Base-by-base conservation (phyloP, 2,329 filamentous ascomycete species). In the Pestalotiopsis sp. region DNA sequence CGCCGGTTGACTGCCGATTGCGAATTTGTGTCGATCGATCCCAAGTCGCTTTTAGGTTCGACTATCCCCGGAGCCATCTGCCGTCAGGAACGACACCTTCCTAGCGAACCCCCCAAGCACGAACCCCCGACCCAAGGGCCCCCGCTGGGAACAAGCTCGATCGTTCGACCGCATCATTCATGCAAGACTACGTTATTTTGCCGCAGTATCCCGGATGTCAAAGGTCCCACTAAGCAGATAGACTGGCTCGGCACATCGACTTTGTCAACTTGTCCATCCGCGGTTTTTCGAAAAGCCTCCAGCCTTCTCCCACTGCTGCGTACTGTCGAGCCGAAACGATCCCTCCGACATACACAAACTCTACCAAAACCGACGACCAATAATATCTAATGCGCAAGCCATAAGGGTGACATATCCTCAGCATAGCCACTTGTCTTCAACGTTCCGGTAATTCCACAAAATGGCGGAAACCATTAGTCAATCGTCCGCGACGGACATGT, bases 381-480 rank as follows among this genome's bases (percentile, higher is more conserved):
- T 65, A 65, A 62, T 62, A 62, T 39, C 59, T 62, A 62, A 62
- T 62, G 59, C 36, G 59, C 59, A 62, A 62, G 36, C 6, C 25
- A 27, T 20, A 7, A 9, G 31, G 25, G 14, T 4, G 27, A 20
- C 31, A 36, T 27, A 36, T 23, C 5, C 27, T 12, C 59, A 17
- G 36, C n/a, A 36, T 20, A 62, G 17, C 59, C 27, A 38, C 12
- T 4, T 14, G 20, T 27, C n/a, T 36, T 20, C 36, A 7, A 27
- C 59, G 27, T 36, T 17, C 38, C 31, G 14, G n/a, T 17, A 4
- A 39, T 12, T 12, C 11, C 49, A 20, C 65, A 69, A n/a, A 58
- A 76, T 76, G 74, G 68, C 76, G 13, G 76, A 75, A 67, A 76
- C 76, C n/a, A 70, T 70, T 39, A 74, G 71, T 52, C 74, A 72